A percentile compares a stretch with the other conserved stretches of the same genome.
Conservation (phyloP, 371 early-diverging fungal species). For the Rhizomucor miehei region DNA sequence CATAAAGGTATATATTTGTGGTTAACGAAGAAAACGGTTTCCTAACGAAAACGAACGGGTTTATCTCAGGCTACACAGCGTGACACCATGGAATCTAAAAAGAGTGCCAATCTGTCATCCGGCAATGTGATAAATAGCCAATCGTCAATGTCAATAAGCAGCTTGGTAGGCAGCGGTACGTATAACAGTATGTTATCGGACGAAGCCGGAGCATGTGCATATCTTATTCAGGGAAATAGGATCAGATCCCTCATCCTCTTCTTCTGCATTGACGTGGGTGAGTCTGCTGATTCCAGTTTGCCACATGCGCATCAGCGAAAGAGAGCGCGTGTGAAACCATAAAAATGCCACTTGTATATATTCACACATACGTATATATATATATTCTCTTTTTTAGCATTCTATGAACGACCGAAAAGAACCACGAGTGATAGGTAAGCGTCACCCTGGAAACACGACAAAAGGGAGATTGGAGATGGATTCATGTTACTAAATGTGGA, state of each 20-base stretch:
- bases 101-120: neutral
- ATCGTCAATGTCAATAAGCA: conserved; percentile 21
- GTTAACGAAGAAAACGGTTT: neutral
- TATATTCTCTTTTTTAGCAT: too few species aligned
- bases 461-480: too few species aligned
- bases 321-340: too few species aligned
- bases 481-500: too few species aligned
- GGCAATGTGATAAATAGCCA: neutral
- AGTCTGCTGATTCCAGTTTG: neutral
- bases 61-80: neutral
- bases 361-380: too few species aligned
- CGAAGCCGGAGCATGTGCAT: neutral
- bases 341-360: too few species aligned
- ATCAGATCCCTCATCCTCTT: neutral
- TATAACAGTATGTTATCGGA: too few species aligned
- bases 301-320: too few species aligned
- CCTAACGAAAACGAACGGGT: neutral
- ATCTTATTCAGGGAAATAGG: neutral
- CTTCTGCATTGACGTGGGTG: neutral
- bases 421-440: too few species aligned
- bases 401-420: too few species aligned
- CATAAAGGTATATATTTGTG: neutral
- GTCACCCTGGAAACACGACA: too few species aligned
- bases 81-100: neutral
- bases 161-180: conserved; percentile 14